Conservation (phyloP, 352 stramenopile genomes). For the Phytophthora fragariae region DNA sequence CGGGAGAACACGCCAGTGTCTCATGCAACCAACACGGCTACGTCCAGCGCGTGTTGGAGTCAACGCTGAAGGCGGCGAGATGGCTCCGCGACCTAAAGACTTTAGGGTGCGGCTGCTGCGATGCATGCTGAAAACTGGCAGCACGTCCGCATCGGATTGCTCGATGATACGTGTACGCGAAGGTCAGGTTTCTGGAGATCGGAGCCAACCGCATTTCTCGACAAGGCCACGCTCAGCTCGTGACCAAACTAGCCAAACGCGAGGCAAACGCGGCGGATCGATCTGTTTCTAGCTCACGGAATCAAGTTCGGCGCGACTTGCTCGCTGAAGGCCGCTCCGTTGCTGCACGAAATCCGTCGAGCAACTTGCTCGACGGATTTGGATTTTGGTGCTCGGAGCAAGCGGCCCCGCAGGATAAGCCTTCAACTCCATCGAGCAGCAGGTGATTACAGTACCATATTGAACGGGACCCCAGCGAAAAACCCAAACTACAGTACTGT, state of each 20-base stretch:
- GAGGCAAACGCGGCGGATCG: background rate
- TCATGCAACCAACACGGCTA: slow-evolving; percentile 30
- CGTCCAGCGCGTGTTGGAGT: slow-evolving; percentile 23
- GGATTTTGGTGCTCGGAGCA: background rate
- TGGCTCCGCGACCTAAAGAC: background rate
- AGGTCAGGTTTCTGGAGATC: background rate
- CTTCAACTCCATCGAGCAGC: slow-evolving; percentile 9
- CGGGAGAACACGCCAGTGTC: slow-evolving; percentile 29
- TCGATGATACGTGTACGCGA: background rate
- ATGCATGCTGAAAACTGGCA: background rate
- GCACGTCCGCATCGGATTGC: slow-evolving; percentile 1
- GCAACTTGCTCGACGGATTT: background rate
- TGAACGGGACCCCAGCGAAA: background rate
- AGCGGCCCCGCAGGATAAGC: slow-evolving; percentile 17
- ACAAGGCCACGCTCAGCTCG: slow-evolving; percentile 1
- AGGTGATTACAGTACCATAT: slow-evolving; percentile 3
- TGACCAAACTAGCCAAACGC: slow-evolving; percentile 12
- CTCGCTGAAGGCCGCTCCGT: slow-evolving; percentile 4
- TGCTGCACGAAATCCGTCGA: slow-evolving; percentile 27
- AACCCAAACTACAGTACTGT: background rate
- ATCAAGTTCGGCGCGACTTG: slow-evolving; percentile 15
- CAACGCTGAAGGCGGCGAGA: background rate
- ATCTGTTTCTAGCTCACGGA: slow-evolving; percentile 19
- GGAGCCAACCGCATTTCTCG: slow-evolving; percentile 1
- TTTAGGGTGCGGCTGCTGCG: background rate